These are phyloP conservation scores for Myxozyma sirexii DNA, from an alignment of 805 yeast species.

Conservation along the genomic window DNA sequence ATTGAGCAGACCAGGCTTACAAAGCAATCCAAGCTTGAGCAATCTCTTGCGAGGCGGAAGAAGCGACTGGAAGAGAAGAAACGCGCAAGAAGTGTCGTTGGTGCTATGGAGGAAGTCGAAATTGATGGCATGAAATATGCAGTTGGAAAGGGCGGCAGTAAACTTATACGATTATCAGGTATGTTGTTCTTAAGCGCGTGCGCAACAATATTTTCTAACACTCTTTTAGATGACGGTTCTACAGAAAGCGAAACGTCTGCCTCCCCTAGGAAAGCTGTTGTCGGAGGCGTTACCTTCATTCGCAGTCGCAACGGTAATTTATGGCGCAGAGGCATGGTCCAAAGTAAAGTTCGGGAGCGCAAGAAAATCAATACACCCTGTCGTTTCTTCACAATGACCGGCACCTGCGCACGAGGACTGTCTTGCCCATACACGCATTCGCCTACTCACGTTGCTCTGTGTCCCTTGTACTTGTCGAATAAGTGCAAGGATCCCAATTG, in stretches of 20 bases:
- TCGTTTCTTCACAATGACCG: conserved; percentile 40
- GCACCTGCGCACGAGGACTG: conserved; percentile 56
- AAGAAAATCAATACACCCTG: conserved; percentile 37
- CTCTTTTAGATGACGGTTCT: background rate
- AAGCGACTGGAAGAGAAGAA: conserved; percentile 35
- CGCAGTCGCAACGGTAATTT: conserved; percentile 36
- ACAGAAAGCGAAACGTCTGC: conserved; percentile 4
- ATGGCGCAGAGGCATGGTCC: conserved; percentile 28
- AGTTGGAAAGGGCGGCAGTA: conserved; percentile 34
- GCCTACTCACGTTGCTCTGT: conserved; percentile 54
- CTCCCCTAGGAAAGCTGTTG: conserved; percentile 35
- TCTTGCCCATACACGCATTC: conserved; percentile 60
- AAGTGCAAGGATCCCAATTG: conserved; percentile 55
- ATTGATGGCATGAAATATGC: conserved; percentile 38
- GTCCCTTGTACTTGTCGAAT: conserved; percentile 53
- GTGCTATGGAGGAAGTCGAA: conserved; percentile 25
- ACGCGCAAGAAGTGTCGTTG: conserved; percentile 23
- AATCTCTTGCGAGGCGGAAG: conserved; percentile 21
- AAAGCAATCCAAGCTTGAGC: conserved; percentile 31
- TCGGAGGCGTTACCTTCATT: conserved; percentile 37
- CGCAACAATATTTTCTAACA: background rate
- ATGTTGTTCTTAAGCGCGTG: background rate
- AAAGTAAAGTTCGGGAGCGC: conserved; percentile 15
- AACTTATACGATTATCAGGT: conserved; percentile 32
- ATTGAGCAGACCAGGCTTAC: conserved; percentile 30